Percentiles rank a stretch among this genome's conserved stretches.
These are phyloP conservation scores for Neoconidiobolus thromboides DNA, from an alignment of 371 early-diverging fungal species.

Conservation along the genomic window DNA sequence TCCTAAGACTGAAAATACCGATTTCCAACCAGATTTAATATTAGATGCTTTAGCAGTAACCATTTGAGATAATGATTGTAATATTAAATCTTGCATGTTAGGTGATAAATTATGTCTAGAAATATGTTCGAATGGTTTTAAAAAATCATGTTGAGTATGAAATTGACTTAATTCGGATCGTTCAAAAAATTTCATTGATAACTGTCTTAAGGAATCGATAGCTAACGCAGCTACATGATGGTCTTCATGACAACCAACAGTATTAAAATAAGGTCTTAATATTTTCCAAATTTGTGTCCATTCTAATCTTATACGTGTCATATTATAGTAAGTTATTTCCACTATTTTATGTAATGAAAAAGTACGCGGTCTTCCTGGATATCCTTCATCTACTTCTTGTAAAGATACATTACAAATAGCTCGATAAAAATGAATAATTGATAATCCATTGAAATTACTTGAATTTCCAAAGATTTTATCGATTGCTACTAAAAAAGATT, in stretches of 20 bases:
- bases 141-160: conserved; percentile 90
- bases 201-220: conserved; percentile 77
- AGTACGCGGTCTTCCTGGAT: conserved; percentile 44
- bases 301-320: conserved; percentile 90
- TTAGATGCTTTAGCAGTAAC: conserved; percentile 56
- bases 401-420: conserved; percentile 73
- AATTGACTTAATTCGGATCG: conserved; percentile 85
- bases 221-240: conserved; percentile 77
- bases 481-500: conserved; percentile 46
- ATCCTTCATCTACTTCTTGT: conserved; percentile 68
- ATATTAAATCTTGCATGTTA: conserved; percentile 78
- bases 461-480: conserved; percentile 65
- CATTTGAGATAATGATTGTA: conserved; percentile 77
- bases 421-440: conserved; percentile 78
- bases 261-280: conserved; percentile 75
- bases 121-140: conserved; percentile 80
- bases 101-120: conserved; percentile 52
- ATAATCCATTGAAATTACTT: conserved; percentile 22
- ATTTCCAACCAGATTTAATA: conserved; percentile 82
- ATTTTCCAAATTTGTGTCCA: conserved; percentile 93
- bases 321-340: conserved; percentile 92
- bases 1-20: conserved; percentile 62
- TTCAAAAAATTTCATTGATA: conserved; percentile 86
- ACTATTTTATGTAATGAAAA: conserved; percentile 83
- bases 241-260: conserved; percentile 74